Evolutionary conservation across 2,329 filamentous ascomycete species (phyloP), one percentile per base, ranked within the genome.

Genomic region (Aspergillus ruber): DNA sequence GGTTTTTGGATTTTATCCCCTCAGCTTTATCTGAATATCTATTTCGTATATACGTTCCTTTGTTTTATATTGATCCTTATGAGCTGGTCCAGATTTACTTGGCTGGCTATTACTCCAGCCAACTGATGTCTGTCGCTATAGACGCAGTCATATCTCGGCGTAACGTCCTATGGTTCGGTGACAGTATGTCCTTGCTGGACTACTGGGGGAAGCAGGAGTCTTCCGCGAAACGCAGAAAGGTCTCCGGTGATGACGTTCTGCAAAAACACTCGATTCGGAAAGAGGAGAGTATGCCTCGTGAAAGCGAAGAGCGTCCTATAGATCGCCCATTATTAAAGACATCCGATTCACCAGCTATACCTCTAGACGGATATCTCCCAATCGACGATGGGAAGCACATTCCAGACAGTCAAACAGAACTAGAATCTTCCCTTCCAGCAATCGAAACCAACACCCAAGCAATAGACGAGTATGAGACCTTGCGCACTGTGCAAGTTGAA

Each of bases 391-490:
- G 56, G 32, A 47, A 55, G 2, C 49, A 51, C 2, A 46, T 62
- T 39, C 50, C 62, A 45, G 65, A 58, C 38, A 70, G 68, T 36
- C 75, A 77, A 54, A 89, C 86, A 10, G 84, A 86, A 46, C 72
- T 90, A 41, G 86, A 90, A 58, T 83, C 76, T 52, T 84, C 84
- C 5, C 71, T 95, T 5, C 87, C 88, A 12, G 74, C 77, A 0
- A 74, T 91, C 2, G 73, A 80, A 54, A 79, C 79, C 2, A 84
- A 86, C 53, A 76, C 84, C 56, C 78, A 86, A 49, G 86, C 88
- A 2, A 87, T 95, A 49, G 78, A 86, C 52, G 82, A 88, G 54
- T 95, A 95, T 60, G 87, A 95, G 67, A 74, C 76, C 2, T 83
- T 83, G 53, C 80, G 80, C 55, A 77, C 79, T 23, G 82, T 79